A percentile compares a stretch with the other conserved stretches of the same genome.
These are phyloP conservation scores for Diplodia intermedia DNA, from an alignment of 2,329 filamentous ascomycete species.

Conservation along the genomic window DNA sequence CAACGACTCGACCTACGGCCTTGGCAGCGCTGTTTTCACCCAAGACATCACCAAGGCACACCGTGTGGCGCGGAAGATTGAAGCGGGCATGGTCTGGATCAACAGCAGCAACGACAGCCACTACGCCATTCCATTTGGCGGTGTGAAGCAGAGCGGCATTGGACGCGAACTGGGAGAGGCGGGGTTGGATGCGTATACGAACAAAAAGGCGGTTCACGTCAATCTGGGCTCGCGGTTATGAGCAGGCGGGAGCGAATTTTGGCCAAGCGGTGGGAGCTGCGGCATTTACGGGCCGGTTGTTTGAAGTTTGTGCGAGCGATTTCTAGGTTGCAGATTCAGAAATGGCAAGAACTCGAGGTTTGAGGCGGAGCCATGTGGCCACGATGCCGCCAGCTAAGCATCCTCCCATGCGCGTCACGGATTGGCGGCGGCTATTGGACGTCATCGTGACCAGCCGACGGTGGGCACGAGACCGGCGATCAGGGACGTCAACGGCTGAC, in stretches of 20 bases:
- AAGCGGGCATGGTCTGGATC: conserved; percentile 61
- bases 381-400: conserved; percentile 21
- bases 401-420: not conserved
- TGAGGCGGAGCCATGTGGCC: conserved; percentile 9
- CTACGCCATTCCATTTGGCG: conserved; percentile 63
- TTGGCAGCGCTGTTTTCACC: conserved; percentile 62
- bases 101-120: conserved; percentile 51
- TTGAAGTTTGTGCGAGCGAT: not conserved
- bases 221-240: conserved; percentile 55
- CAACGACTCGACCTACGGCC: conserved; percentile 59
- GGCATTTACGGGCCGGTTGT: conserved; percentile 14
- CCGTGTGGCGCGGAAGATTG: conserved; percentile 53
- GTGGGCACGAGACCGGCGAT: not conserved
- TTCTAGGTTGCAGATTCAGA: not conserved
- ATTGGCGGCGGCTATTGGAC: conserved; percentile 15
- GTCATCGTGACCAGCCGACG: conserved; percentile 1
- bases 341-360: conserved; percentile 4
- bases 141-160: conserved; percentile 67
- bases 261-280: not conserved
- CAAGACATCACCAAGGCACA: conserved; percentile 56
- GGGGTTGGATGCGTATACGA: conserved; percentile 66
- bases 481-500: conserved; percentile 2
- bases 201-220: conserved; percentile 62
- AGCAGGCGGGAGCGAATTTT: conserved; percentile 7
- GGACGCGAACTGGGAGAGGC: conserved; percentile 67